Evolutionary conservation across 192 early-diverging fungal species (phyloP).

Genomic region (Umbelopsis sp.): DNA sequence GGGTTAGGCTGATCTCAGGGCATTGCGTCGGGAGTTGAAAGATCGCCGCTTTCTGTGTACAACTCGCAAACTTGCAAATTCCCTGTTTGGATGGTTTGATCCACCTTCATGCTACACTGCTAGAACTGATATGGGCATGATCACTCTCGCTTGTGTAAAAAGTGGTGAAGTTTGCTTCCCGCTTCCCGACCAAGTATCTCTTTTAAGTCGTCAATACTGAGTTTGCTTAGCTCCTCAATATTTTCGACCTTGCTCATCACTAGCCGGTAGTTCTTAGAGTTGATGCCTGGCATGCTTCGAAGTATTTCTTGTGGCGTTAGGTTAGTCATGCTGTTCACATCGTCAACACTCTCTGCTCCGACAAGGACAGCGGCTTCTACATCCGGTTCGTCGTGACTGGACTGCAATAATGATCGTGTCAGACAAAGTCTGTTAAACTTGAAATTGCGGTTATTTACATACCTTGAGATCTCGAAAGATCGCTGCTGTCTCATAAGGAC

Average conservation of each 20-base stretch:
- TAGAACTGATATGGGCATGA: neutral
- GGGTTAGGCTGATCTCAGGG: neutral
- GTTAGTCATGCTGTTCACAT: conserved; percentile 67
- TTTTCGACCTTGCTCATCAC: conserved; percentile 70
- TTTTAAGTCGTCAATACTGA: conserved; percentile 46
- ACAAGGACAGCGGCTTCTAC: conserved; percentile 63
- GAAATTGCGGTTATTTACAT: conserved; percentile 7
- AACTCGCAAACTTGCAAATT: neutral
- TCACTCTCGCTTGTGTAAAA: conserved; percentile 54
- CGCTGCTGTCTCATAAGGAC: conserved; percentile 80
- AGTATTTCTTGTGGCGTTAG: conserved; percentile 77
- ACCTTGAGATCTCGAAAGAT: conserved; percentile 93
- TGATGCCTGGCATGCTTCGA: conserved; percentile 87
- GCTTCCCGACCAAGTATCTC: conserved; percentile 64
- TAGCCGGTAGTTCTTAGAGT: conserved; percentile 71
- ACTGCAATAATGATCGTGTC: conserved; percentile 42
- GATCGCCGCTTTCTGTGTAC: neutral
- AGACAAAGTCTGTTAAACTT: neutral
- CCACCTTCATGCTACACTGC: neutral
- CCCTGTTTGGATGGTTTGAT: neutral
- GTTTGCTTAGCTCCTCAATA: conserved; percentile 62
- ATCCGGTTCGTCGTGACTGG: conserved; percentile 77
- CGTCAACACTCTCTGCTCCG: conserved; percentile 66
- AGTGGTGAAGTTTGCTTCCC: conserved; percentile 62
- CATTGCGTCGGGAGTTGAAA: neutral